Conservation (phyloP, 805 yeast genomes). For the Kluyveromyces lactis region DNA sequence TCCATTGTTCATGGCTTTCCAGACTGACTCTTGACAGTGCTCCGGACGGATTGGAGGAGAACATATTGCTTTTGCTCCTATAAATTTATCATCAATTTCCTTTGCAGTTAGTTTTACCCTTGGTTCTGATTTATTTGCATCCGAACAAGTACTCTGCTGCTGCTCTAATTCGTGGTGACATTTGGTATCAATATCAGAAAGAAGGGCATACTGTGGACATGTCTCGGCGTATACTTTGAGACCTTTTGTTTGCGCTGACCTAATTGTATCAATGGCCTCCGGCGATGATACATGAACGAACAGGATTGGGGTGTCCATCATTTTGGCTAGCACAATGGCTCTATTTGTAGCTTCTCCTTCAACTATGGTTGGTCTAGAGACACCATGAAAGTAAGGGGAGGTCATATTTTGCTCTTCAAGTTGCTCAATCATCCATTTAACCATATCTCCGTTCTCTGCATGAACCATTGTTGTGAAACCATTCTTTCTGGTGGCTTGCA, state of each 20-base stretch:
- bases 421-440: conserved; percentile 34
- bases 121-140: too few species aligned
- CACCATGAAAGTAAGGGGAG: conserved; percentile 39
- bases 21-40: conserved; percentile 31
- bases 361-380: conserved; percentile 37
- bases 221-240: conserved; percentile 42
- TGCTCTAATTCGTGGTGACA: conserved; percentile 17
- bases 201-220: conserved; percentile 41
- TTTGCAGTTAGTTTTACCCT: not conserved
- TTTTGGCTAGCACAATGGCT: conserved; percentile 36
- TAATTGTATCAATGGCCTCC: conserved; percentile 34
- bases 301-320: conserved; percentile 38
- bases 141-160: not conserved
- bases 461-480: conserved; percentile 43
- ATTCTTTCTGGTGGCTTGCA: conserved; percentile 33
- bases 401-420: conserved; percentile 31
- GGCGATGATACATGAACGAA: conserved; percentile 43
- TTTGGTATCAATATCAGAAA: conserved; percentile 32
- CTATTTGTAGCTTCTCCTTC: conserved; percentile 45
- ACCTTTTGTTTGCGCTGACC: conserved; percentile 34
- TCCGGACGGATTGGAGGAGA: conserved; percentile 42
- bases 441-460: conserved; percentile 44
- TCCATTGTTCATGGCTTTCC: conserved; percentile 39
- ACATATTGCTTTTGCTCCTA: conserved; percentile 43
- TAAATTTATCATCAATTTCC: conserved; percentile 29